These are phyloP conservation scores for Remersonia thermophila DNA, from an alignment of 2,329 filamentous ascomycete genomes.

Conservation along the genomic window DNA sequence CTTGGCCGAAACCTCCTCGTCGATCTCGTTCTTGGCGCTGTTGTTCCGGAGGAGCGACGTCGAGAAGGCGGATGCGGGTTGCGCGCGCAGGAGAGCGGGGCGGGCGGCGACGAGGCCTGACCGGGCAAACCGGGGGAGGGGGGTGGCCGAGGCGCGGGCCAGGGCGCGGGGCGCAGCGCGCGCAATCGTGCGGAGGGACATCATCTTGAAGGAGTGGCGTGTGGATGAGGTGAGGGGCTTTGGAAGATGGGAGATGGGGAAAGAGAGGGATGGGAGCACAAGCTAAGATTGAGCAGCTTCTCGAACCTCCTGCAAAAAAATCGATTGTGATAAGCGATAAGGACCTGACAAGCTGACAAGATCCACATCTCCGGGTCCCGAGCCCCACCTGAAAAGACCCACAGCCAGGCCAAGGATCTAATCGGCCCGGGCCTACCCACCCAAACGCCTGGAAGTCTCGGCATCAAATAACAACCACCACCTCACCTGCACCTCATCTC, in stretches of 20 bases:
- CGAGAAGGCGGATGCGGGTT: constrained; percentile 38
- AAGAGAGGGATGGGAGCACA: too few relatives aligned
- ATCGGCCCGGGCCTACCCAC: too few relatives aligned
- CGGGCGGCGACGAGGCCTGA: constrained; percentile 33
- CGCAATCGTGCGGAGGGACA: constrained; percentile 53
- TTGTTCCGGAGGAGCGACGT: constrained; percentile 29
- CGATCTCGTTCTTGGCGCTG: constrained; percentile 38
- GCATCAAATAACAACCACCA: too few relatives aligned
- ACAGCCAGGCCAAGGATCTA: too few relatives aligned
- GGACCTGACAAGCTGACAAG: neutral
- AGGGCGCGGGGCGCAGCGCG: constrained; percentile 55
- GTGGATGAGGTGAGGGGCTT: constrained; percentile 2
- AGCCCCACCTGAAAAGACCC: too few relatives aligned
- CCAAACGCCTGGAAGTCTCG: too few relatives aligned
- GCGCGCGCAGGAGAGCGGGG: constrained; percentile 25
- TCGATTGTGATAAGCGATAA: neutral
- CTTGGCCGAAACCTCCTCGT: constrained; percentile 76
- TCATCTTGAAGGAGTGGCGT: constrained; percentile 41
- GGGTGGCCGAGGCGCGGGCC: constrained; percentile 41
- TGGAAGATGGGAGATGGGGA: neutral
- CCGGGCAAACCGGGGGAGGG: constrained; percentile 35
- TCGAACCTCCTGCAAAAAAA: neutral
- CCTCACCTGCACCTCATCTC: too few relatives aligned
- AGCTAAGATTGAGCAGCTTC: neutral
- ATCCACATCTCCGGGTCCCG: too few relatives aligned